phyloP scores from a whole-genome alignment of 176 grass and related monocot species.

The Rhynchospora tenuis region DNA sequence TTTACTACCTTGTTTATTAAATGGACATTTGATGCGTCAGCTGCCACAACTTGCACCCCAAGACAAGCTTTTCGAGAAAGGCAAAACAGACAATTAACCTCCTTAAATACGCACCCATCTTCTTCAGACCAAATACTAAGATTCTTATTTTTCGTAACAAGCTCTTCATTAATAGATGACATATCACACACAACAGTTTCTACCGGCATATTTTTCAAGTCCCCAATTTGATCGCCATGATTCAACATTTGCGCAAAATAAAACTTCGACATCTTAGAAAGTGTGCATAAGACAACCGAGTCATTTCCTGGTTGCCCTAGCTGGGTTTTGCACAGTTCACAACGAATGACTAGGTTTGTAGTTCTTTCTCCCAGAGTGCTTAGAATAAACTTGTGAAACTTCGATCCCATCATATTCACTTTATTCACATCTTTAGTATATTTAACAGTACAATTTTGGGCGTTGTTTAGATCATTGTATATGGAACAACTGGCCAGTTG shows the following conservation, averaged over 20 bases:
- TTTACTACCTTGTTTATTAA: constrained; percentile 55
- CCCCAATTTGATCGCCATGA: constrained; percentile 30
- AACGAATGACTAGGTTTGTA: constrained; percentile 49
- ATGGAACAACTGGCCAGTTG: constrained; percentile 35
- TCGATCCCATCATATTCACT: constrained; percentile 35
- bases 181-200: constrained; percentile 45
- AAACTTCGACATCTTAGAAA: constrained; percentile 44
- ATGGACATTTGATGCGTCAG: constrained; percentile 52
- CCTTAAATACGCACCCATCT: constrained; percentile 80
- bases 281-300: constrained; percentile 41
- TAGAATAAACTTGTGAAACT: constrained; percentile 18
- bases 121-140: constrained; percentile 62
- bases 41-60: constrained; percentile 70
- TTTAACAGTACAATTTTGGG: background rate
- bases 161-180: constrained; percentile 41
- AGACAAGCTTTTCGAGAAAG: constrained; percentile 33
- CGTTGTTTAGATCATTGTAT: background rate
- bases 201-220: constrained; percentile 19
- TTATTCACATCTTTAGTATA: background rate
- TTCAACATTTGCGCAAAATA: constrained; percentile 53
- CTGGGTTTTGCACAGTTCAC: constrained; percentile 46
- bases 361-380: constrained; percentile 13
- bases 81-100: constrained; percentile 52
- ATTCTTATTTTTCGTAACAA: constrained; percentile 34
- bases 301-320: constrained; percentile 56